phyloP scores from a whole-genome alignment of 129 eudicot species.

The Chrysanthemum makinoi region DNA sequence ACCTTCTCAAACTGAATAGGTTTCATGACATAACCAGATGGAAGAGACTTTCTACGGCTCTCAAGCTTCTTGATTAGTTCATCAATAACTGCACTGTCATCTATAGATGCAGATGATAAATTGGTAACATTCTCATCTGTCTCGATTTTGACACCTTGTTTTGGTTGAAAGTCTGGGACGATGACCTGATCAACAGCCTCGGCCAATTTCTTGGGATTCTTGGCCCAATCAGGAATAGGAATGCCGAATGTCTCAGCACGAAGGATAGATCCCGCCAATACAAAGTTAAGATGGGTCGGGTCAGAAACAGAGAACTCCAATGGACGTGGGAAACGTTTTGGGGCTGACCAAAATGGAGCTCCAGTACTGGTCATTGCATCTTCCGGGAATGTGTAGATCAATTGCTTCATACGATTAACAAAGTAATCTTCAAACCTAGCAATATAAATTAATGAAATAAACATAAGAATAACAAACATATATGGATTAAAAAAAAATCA shows the following conservation, averaged over 20 bases:
- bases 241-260: conserved; percentile 93
- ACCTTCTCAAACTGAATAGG: conserved; percentile 98
- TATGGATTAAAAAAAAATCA: conserved; percentile 2
- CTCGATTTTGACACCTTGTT: conserved; percentile 71
- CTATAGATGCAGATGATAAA: conserved; percentile 71
- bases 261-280: conserved; percentile 69
- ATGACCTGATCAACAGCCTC: conserved; percentile 70
- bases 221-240: conserved; percentile 84
- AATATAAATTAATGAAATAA: neutral
- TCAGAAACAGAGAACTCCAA: conserved; percentile 66
- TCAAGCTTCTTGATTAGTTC: conserved; percentile 68
- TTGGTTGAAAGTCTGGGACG: conserved; percentile 86
- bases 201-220: conserved; percentile 55
- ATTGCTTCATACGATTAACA: conserved; percentile 77
- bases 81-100: conserved; percentile 72
- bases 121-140: conserved; percentile 91
- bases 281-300: conserved; percentile 66
- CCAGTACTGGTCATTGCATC: conserved; percentile 92
- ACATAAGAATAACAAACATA: neutral
- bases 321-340: conserved; percentile 87
- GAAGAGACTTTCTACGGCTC: conserved; percentile 42
- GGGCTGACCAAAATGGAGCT: conserved; percentile 97
- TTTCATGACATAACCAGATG: conserved; percentile 71
- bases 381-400: conserved; percentile 86
- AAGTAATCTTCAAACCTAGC: conserved; percentile 92